Evolutionary conservation across 2,329 filamentous ascomycete species (phyloP), one percentile per base, ranked within the genome.

Genomic region (Amesomyces nigricolor): DNA sequence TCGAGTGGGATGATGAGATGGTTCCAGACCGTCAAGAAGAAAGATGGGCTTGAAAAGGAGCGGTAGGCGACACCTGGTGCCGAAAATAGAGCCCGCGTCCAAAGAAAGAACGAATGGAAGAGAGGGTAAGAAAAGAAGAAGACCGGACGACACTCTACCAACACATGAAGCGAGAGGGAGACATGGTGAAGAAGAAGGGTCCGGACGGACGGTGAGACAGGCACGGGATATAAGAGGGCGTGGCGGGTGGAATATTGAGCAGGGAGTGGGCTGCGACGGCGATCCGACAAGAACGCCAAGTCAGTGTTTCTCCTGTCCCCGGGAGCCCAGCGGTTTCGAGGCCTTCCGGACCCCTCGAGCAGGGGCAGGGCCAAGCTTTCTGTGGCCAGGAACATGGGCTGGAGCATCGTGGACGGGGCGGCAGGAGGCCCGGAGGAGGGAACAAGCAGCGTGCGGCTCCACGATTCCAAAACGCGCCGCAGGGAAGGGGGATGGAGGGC

Each of bases 21-120:
- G 77, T 79, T 71, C 76, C 78, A 78, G 77, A 79, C 77, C 75
- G 71, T 59, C 54, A 59, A 39, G 62, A 63, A 30, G 17, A 66
- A 70, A 52, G 56, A 68, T 65, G 67, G 62, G 66, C 50, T 51
- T 66, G 74, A 74, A 67, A 74, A 74, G 68, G 72, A 75, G 71
- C 68, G 73, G 68, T 75, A 69, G 71, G 71, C 72, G 72, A 75
- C 71, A 69, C 66, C 63, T 64, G 60, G 67, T 65, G 63, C 66
- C 67, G 69, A 69, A 64, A 65, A 66, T 66, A 63, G 60, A 62
- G 55, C 60, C 56, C 58, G 46, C 56, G 61, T 60, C 61, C 52
- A 22, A 62, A 64, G 62, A 67, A 72, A 65, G 66, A 76, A 75
- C 71, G 75, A 77, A 78, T 74, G 74, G 50, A 59, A 54, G 39